Evolutionary conservation across 73 alveolate species (phyloP).

Genomic region (Blepharisma japonicum): DNA sequence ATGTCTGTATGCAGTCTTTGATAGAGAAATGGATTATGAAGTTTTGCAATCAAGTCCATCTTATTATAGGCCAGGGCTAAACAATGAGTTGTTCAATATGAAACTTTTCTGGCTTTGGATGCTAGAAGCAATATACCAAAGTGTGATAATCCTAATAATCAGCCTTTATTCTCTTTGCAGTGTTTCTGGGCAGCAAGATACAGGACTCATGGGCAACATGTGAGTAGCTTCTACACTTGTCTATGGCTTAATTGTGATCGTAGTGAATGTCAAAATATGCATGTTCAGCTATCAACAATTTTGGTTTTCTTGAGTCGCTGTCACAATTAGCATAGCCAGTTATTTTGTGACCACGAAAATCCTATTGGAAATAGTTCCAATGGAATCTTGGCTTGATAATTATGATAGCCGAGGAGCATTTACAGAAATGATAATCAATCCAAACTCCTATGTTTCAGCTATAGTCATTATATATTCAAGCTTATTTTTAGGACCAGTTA

Average conservation of each 20-base stretch:
- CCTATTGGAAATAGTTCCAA: neutral
- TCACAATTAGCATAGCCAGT: neutral
- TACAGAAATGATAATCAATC: neutral
- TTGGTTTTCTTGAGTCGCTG: neutral
- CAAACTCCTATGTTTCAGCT: neutral
- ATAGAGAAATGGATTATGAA: conserved; percentile 63
- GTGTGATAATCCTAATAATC: conserved; percentile 56
- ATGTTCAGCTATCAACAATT: neutral
- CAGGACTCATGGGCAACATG: neutral
- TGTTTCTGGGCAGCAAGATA: neutral
- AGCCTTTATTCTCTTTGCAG: conserved; percentile 37
- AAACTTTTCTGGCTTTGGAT: conserved; percentile 79
- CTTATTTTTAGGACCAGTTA: neutral
- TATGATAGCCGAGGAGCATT: conserved; percentile 12
- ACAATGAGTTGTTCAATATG: conserved; percentile 56
- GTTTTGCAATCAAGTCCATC: conserved; percentile 55
- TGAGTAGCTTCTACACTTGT: neutral
- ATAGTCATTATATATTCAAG: neutral
- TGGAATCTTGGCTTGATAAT: neutral
- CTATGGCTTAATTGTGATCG: neutral
- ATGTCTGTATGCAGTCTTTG: conserved; percentile 85
- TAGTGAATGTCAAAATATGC: conserved; percentile 2
- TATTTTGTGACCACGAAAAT: neutral
- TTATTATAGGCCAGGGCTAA: conserved; percentile 71
- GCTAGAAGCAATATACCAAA: conserved; percentile 68